These are phyloP conservation scores for Trichosporon faecale DNA, from an alignment of 1,284 basidiomycete species.

Conservation along the genomic window DNA sequence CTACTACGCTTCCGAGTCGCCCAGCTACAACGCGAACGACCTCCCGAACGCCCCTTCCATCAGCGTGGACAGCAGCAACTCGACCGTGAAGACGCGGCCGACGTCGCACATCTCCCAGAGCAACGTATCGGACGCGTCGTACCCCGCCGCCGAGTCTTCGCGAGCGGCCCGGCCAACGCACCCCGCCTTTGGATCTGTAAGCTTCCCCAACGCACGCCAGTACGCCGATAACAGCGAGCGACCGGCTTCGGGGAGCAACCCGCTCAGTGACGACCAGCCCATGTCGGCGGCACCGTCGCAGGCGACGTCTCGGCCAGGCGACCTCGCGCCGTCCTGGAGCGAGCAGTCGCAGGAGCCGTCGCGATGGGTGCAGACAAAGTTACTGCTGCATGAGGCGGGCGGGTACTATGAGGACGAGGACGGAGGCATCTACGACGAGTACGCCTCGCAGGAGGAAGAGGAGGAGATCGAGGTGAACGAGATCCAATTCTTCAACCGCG, in stretches of 20 bases:
- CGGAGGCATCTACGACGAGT: conserved; percentile 57
- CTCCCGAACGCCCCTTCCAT: not conserved
- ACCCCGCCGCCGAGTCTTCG: not conserved
- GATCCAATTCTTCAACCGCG: conserved; percentile 77
- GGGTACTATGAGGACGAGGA: conserved; percentile 51
- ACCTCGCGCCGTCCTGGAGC: conserved; percentile 26
- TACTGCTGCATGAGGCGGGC: conserved; percentile 46
- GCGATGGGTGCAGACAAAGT: conserved; percentile 48
- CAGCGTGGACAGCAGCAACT: not conserved
- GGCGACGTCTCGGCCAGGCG: not conserved
- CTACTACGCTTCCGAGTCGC: not conserved
- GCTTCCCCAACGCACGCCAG: not conserved
- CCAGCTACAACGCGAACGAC: not conserved
- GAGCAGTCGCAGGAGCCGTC: conserved; percentile 37
- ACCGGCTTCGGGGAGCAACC: not conserved
- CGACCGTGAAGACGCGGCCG: not conserved
- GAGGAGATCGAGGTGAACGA: conserved; percentile 64
- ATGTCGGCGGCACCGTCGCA: not conserved
- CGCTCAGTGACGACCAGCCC: not conserved
- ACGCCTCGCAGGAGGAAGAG: conserved; percentile 57
- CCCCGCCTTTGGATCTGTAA: not conserved
- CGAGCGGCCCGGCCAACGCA: not conserved
- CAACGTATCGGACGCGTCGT: not conserved
- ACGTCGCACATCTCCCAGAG: not conserved
- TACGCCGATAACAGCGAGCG: not conserved